These are phyloP conservation scores for Begonia peltatifolia DNA, from an alignment of 306 rosid species.

Conservation along the genomic window DNA sequence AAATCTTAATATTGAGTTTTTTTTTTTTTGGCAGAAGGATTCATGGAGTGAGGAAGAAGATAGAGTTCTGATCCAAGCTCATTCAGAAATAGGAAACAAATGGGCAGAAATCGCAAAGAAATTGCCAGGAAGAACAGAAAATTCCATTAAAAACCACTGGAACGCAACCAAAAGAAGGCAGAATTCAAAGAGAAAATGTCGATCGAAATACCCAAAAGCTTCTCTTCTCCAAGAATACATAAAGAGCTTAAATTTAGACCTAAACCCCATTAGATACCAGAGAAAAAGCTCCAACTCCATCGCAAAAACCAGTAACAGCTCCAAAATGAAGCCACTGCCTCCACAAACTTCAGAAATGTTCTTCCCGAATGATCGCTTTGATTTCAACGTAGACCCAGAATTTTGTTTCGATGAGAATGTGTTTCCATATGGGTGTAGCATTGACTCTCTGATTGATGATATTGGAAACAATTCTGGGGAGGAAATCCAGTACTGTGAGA, in stretches of 20 bases:
- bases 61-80: slow-evolving; percentile 52
- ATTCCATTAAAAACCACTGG: slow-evolving; percentile 96
- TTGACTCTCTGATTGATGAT: slow-evolving; percentile 53
- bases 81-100: slow-evolving; percentile 76
- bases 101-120: slow-evolving; percentile 97
- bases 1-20: not conserved
- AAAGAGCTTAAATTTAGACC: slow-evolving; percentile 60
- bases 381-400: slow-evolving; percentile 34
- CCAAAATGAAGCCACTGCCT: slow-evolving; percentile 1
- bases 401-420: slow-evolving; percentile 44
- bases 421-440: slow-evolving; percentile 45
- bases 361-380: slow-evolving; percentile 19
- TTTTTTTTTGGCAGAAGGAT: slow-evolving; percentile 54
- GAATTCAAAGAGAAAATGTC: slow-evolving; percentile 67
- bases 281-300: slow-evolving; percentile 19
- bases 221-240: slow-evolving; percentile 77
- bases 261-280: slow-evolving; percentile 23
- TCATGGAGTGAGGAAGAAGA: slow-evolving; percentile 90
- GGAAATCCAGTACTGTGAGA: not conserved
- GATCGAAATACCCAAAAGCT: slow-evolving; percentile 56
- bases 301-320: slow-evolving; percentile 3
- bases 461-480: slow-evolving; percentile 8
- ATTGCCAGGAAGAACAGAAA: slow-evolving; percentile 82
- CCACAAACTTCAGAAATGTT: slow-evolving; percentile 5
- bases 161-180: slow-evolving; percentile 93